Percentiles rank a stretch among this genome's conserved stretches.
These are phyloP conservation scores for Solanum lignicaule DNA, from an alignment of 257 asterid genomes.

Conservation along the genomic window DNA sequence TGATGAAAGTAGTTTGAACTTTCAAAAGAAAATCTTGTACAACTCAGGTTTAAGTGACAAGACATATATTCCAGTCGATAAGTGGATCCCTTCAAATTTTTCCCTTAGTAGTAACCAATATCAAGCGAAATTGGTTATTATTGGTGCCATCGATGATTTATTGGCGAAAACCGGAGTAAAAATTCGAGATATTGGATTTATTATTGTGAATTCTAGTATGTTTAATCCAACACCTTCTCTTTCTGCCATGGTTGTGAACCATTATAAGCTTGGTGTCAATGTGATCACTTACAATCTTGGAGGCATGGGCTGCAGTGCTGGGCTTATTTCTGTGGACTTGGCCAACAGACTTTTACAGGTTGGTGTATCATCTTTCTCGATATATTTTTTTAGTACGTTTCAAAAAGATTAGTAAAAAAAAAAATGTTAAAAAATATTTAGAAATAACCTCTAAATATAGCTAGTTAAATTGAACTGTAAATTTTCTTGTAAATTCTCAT, in stretches of 20 bases:
- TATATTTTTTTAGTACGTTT: not conserved
- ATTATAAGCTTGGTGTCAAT: constrained; percentile 18
- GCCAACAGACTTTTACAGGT: constrained; percentile 22
- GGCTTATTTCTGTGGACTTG: constrained; percentile 26
- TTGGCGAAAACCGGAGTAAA: constrained; percentile 7
- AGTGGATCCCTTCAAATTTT: not conserved
- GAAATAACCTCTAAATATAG: not conserved
- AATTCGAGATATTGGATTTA: constrained; percentile 19
- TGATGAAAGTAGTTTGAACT: constrained; percentile 15
- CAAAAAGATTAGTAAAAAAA: not conserved
- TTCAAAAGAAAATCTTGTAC: constrained; percentile 23
- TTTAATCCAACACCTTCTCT: constrained; percentile 33
- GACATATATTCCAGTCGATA: constrained; percentile 14
- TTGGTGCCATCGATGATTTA: not conserved
- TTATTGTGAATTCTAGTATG: constrained; percentile 26
- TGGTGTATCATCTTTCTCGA: not conserved
- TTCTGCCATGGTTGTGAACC: constrained; percentile 20
- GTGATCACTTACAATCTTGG: constrained; percentile 24
- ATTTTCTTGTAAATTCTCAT: not conserved
- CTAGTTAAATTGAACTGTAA: not conserved
- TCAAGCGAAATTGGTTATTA: not conserved
- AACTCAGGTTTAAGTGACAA: constrained; percentile 31
- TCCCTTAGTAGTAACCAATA: not conserved
- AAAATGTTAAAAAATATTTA: not conserved
- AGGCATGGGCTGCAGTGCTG: constrained; percentile 50